Base-by-base conservation (phyloP, 202 grass and related monocot species). In the Eragrostis tef region DNA sequence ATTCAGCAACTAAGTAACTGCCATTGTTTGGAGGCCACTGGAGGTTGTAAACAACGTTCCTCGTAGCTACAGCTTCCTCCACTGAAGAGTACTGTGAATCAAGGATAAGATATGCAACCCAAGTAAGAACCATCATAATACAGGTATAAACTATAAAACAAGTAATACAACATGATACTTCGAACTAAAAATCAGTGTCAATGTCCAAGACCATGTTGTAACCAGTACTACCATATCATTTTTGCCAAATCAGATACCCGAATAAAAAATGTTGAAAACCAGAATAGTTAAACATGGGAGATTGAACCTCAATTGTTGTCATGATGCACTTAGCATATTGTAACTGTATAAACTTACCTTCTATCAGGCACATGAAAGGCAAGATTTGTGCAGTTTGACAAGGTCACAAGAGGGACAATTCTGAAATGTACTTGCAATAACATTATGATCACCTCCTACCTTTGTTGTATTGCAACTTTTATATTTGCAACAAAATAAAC, bases 11-110 rank as follows among this genome's bases (percentile, higher is more conserved):
- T 65, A 99, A 81, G 63, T 84, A 84, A 79, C 91, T 93, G 59
- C 89, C 90, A 46, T 94, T 90, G 46, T 96, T 99, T 31, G 83
- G 64, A 26, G 96, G 96, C 96, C 96, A 99, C 83, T 99, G 92
- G 60, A 99, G 89, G 81, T 99, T 88, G 78, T 93, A 99, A 19
- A 99, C 66, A 86, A 87, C 90, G 76, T 96, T 80, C 9, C 96
- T 91, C 54, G 96, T 99, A 62, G 93, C 90, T 36, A 80, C 83
- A 73, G 96, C 93, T 88, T 99, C 96, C 70, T 99, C 96, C 52
- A 90, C 83, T 7, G 93, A 99, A 4, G 90, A 87, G 76, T 84
- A 99, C 96, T 99, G 51, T 17, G 84, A 58, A 16, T 19, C 67
- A 59, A 8, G 46, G 52, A 52, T 51, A 62, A 11, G 66, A 20